Base-by-base conservation (phyloP, 169 alveolate species). In the Plasmodium gallinaceum region DNA sequence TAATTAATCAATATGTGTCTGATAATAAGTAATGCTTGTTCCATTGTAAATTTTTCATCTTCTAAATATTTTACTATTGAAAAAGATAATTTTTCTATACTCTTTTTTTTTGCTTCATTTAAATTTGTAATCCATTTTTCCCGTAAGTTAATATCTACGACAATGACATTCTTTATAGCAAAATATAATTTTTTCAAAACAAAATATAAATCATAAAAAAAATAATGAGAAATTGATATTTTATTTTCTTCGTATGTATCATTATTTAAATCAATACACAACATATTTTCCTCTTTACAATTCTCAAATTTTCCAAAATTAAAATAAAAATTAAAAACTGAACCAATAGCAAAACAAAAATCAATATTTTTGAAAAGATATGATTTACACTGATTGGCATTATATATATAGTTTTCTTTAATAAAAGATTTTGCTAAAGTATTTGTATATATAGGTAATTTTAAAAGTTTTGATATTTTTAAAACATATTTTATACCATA, bases 321-420 rank as follows among this genome's bases (percentile, higher is more conserved):
- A 45, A 80, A 80, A 80, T 80, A 80, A 80, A 83, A 83, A 68
- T 83, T 83, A 58, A 37, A 83, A 32, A 57, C 65, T 14, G 68
- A 60, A 7, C 91, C 91, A 16, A 83, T 66, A 48, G 68, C 12
- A 57, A 83, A 39, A 22, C 91, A 83, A 18, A 69, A 83, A 39
- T 83, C 91, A 7, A 83, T 8, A 83, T 83, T 83, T 18, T 83
- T 61, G 57, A 83, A 83, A 9, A 83, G 64, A 52, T 54, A 83
- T 10, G 91, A 68, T 32, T 83, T 83, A 83, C 91, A 83, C 46
- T 48, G 48, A 68, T 83, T 83, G 8, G 46, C 71, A 83, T 83
- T 83, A 46, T 83, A 83, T 18, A 83, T 4, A 37, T 83, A 83
- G 66, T 83, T 83, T 68, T 83, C 91, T 57, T 83, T 83, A 22